Percentiles rank a stretch among this genome's conserved stretches.
These are phyloP conservation scores for Ramichloridium luteum DNA, from an alignment of 2,329 filamentous ascomycete species.

Conservation along the genomic window DNA sequence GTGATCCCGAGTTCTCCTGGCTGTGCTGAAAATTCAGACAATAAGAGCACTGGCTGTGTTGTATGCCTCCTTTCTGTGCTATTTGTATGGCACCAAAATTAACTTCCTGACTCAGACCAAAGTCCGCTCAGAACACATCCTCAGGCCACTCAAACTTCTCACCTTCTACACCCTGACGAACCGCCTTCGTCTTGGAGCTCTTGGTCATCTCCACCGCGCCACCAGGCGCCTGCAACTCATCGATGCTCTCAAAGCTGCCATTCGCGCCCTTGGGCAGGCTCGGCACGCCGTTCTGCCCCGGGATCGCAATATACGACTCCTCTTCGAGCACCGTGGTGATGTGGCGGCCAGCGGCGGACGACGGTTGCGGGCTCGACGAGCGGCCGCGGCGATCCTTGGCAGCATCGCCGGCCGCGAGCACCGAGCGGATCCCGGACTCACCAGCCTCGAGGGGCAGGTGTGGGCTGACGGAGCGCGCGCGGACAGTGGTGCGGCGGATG, in stretches of 20 bases:
- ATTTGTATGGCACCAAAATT: no score
- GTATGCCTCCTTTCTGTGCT: no score
- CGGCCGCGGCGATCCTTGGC: slow-evolving; percentile 10
- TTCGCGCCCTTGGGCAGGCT: slow-evolving; percentile 9
- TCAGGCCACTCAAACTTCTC: slow-evolving; percentile 25
- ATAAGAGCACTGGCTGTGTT: no score
- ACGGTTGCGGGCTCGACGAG: slow-evolving; percentile 13
- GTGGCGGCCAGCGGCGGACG: slow-evolving; percentile 5
- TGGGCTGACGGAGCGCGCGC: slow-evolving; percentile 17
- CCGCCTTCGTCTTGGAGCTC: no score
- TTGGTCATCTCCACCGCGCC: slow-evolving; percentile 4
- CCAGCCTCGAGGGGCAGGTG: slow-evolving; percentile 9
- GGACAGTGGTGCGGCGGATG: slow-evolving; percentile 10
- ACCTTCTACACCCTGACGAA: no score
- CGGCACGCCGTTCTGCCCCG: slow-evolving; percentile 15
- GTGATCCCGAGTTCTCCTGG: no score
- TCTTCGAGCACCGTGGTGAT: slow-evolving; percentile 11
- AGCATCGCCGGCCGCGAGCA: slow-evolving; percentile 16
- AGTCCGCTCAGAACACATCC: slow-evolving; percentile 22
- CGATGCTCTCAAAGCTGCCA: slow-evolving; percentile 8
- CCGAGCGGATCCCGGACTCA: slow-evolving; percentile 9
- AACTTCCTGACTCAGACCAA: no score
- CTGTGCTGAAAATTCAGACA: no score
- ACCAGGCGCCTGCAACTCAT: slow-evolving; percentile 4
- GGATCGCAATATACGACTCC: slow-evolving; percentile 12